phyloP scores from a whole-genome alignment of 116 monocot species.

The Papilionanthe hybrid region DNA sequence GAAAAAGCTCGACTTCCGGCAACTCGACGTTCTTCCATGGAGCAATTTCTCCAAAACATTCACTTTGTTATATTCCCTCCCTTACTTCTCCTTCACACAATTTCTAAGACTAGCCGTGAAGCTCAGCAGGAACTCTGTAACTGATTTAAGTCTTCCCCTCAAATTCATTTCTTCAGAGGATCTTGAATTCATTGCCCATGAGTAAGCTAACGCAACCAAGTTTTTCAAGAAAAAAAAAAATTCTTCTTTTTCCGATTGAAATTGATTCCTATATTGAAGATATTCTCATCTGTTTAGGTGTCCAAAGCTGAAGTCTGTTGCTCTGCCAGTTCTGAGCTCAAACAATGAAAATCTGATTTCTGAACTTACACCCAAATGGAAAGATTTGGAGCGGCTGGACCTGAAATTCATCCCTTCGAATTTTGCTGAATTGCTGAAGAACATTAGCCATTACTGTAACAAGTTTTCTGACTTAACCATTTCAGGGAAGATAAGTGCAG shows the following conservation, averaged over 20 bases:
- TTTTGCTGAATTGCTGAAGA: constrained; percentile 18
- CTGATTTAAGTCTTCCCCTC: constrained; percentile 4
- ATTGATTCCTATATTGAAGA: neutral
- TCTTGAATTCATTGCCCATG: neutral
- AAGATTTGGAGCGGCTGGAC: constrained; percentile 33
- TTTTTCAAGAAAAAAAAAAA: neutral
- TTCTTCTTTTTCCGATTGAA: neutral
- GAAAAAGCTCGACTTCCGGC: constrained; percentile 27
- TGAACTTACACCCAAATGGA: constrained; percentile 22
- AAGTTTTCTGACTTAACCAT: constrained; percentile 19
- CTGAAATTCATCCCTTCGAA: constrained; percentile 30
- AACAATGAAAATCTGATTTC: constrained; percentile 27
- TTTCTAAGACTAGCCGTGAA: constrained; percentile 15
- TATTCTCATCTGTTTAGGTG: constrained; percentile 13
- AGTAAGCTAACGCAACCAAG: neutral
- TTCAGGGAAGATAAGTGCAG: constrained; percentile 21
- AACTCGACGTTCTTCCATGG: constrained; percentile 21
- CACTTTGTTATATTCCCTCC: neutral
- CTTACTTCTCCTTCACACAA: constrained; percentile 13
- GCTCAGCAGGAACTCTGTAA: constrained; percentile 8
- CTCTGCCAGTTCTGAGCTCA: constrained; percentile 15
- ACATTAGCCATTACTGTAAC: constrained; percentile 21
- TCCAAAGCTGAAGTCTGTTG: constrained; percentile 23
- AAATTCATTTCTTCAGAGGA: neutral
- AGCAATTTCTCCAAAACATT: constrained; percentile 13